Conservation (phyloP, 179 eudicot genomes). For the Beta lomatogona region DNA sequence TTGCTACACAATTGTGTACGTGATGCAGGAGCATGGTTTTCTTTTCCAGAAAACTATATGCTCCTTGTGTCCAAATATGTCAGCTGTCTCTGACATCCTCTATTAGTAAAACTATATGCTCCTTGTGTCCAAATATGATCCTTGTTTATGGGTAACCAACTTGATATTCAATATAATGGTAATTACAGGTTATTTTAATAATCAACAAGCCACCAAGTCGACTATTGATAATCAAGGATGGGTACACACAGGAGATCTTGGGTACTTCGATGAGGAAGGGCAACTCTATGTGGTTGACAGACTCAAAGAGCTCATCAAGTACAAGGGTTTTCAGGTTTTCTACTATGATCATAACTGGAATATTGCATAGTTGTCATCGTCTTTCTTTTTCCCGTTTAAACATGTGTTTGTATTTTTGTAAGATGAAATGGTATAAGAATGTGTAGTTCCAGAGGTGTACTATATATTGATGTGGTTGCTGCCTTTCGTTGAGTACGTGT, state of each 20-base stretch:
- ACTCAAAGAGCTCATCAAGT: constrained; percentile 78
- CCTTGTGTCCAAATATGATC: too few relatives aligned
- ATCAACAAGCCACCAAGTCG: constrained; percentile 56
- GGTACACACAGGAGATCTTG: constrained; percentile 85
- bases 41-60: too few relatives aligned
- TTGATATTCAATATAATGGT: not conserved
- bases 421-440: constrained; percentile 1
- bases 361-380: not conserved
- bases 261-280: constrained; percentile 71
- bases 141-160: not conserved
- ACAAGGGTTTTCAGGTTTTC: constrained; percentile 76
- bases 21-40: too few relatives aligned
- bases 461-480: not conserved
- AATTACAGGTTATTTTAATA: constrained; percentile 53
- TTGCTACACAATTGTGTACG: too few relatives aligned
- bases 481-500: not conserved
- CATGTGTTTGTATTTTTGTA: not conserved
- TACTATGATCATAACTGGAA: not conserved
- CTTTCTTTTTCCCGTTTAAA: not conserved
- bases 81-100: too few relatives aligned
- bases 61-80: too few relatives aligned
- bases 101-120: too few relatives aligned
- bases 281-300: constrained; percentile 69
- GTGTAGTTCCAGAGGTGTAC: not conserved
- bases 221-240: constrained; percentile 70